These are phyloP conservation scores for Cucurbita moschata DNA, from an alignment of 306 rosid species.

Conservation along the genomic window DNA sequence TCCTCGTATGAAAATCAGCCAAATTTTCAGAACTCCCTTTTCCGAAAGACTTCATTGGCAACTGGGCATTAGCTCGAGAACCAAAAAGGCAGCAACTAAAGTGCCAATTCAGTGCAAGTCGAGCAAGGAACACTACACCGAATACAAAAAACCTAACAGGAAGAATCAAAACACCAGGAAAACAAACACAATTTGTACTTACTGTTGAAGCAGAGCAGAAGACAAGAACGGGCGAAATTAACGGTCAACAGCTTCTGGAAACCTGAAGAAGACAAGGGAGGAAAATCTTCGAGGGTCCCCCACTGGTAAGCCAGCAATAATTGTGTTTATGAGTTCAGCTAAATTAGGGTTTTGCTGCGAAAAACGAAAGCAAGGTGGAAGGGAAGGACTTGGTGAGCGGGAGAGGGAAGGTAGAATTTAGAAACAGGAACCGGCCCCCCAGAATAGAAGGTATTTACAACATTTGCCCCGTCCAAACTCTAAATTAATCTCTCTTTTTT, in stretches of 20 bases:
- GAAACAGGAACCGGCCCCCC: background rate
- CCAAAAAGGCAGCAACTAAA: background rate
- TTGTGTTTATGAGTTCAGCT: background rate
- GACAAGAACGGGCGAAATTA: background rate
- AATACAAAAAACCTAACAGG: background rate
- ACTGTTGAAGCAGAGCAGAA: background rate
- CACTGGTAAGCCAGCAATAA: background rate
- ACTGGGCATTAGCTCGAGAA: background rate
- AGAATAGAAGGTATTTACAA: background rate
- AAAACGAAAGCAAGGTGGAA: background rate
- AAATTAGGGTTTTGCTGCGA: slow-evolving; percentile 5
- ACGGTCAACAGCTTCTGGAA: background rate
- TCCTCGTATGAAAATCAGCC: background rate
- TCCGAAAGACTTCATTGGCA: background rate
- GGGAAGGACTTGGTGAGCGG: background rate
- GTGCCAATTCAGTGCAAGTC: background rate
- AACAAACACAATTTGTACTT: background rate
- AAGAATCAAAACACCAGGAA: background rate
- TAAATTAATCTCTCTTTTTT: background rate
- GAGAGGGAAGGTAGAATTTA: background rate
- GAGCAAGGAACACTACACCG: background rate
- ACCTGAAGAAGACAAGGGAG: background rate
- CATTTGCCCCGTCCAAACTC: background rate
- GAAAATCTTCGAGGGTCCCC: background rate
- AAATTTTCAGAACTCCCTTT: background rate